Base-by-base conservation (phyloP, 2,329 filamentous ascomycete genomes). In the Bipolaris zeicola region DNA sequence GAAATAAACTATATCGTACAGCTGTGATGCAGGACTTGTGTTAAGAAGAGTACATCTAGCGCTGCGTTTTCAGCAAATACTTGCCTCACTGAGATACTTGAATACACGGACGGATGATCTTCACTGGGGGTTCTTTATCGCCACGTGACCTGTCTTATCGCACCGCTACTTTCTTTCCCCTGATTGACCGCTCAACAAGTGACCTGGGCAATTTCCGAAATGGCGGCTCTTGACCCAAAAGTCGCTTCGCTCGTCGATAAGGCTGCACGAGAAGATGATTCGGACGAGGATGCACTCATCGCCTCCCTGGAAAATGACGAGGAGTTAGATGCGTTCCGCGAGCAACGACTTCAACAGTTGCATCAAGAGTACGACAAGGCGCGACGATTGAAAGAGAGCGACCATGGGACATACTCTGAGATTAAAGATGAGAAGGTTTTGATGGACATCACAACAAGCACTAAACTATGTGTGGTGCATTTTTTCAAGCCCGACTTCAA, bases 401-500 rank as follows among this genome's bases (percentile, higher is more conserved):
- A 80, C 8, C 81, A 83, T 69, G 84, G 84, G 37, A 79, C 71
- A 8, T 86, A 84, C 65, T 76, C 75, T 6, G 82, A 85, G 66
- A 81, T 85, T 69, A 84, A 81, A 49, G 80, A 81, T 58, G 86
- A 88, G 68, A 84, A 86, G 69, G 71, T 78, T 11, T 72, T 87
- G 39, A 81, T 88, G 69, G 81, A 85, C 61, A 84, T 87, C 61
- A 87, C 85, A 7, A 88, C 85, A 6, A 79, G 80, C 45, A 81
- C 81, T 11, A 80, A 84, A 57, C 75, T 81, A 24, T 86, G 83
- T 64, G 78, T 88, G 1, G 82, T 88, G 22, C 86, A 88, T 69
- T 88, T 88, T 71, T 85, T 83, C 70, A 86, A 88, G 67, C 80
- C 84, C 2, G 86, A 88, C 66, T 88, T 88, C 72, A 79, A 81